phyloP scores from a whole-genome alignment of 805 yeast species.

The Candida sanyiensis region DNA sequence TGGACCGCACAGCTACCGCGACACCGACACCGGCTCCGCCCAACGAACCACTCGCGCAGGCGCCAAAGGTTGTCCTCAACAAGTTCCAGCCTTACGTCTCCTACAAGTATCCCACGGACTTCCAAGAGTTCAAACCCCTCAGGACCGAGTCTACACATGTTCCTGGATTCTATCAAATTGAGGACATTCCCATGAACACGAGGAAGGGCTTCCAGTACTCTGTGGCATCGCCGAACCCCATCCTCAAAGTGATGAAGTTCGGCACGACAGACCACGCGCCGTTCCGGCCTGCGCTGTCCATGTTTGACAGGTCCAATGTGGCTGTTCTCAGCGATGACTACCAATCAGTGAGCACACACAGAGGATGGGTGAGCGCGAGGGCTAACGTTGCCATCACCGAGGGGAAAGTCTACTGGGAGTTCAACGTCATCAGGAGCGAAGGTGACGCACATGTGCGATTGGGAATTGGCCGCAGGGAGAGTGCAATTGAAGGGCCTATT shows the following conservation, averaged over 20 bases:
- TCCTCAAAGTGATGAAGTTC: conserved; percentile 51
- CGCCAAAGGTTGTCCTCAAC: conserved; percentile 11
- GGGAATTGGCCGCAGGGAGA: conserved; percentile 82
- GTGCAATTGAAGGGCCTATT: conserved; percentile 88
- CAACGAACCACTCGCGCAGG: not conserved
- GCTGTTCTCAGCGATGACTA: conserved; percentile 36
- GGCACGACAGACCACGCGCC: conserved; percentile 74
- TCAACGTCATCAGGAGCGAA: conserved; percentile 42
- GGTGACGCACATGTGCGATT: conserved; percentile 58
- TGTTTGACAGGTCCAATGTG: conserved; percentile 66
- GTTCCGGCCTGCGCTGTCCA: conserved; percentile 46
- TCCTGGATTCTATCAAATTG: conserved; percentile 39
- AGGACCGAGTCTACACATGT: conserved; percentile 1
- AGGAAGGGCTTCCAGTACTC: conserved; percentile 75
- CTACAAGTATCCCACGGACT: conserved; percentile 21
- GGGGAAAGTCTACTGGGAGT: conserved; percentile 80
- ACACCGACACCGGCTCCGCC: conserved; percentile 1
- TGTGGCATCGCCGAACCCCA: conserved; percentile 69
- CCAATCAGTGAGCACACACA: conserved; percentile 46
- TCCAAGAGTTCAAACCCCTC: conserved; percentile 14
- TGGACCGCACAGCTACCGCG: not conserved
- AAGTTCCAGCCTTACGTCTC: conserved; percentile 23
- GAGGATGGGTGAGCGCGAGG: conserved; percentile 79
- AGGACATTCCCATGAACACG: conserved; percentile 72
- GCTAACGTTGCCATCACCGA: conserved; percentile 71